Conservation (phyloP, 2,329 filamentous ascomycete genomes). For the Phialophora expanda region DNA sequence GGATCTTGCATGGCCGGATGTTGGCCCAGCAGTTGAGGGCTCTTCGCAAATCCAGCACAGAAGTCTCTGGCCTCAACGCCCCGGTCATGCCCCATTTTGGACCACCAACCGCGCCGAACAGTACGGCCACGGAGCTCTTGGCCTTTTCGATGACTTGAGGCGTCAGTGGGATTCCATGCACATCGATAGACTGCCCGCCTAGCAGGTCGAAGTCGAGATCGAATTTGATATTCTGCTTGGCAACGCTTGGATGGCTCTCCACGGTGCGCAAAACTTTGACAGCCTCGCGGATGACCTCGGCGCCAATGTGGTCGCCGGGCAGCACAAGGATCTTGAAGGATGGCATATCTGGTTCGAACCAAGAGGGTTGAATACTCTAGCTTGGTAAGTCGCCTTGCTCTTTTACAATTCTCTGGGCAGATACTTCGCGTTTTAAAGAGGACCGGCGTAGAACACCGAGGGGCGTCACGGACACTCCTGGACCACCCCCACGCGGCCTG, state of each 20-base stretch:
- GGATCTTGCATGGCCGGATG: constrained; percentile 74
- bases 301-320: constrained; percentile 78
- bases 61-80: constrained; percentile 70
- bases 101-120: constrained; percentile 87
- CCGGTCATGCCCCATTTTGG: constrained; percentile 88
- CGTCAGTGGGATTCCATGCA: constrained; percentile 74
- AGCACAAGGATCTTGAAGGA: constrained; percentile 74
- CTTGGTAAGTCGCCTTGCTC: neutral
- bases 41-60: constrained; percentile 81
- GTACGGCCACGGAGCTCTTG: constrained; percentile 79
- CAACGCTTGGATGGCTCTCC: constrained; percentile 55
- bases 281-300: constrained; percentile 64
- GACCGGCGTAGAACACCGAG: constrained; percentile 11
- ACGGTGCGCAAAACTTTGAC: constrained; percentile 73
- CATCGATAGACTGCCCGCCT: constrained; percentile 85
- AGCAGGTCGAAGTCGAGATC: constrained; percentile 82
- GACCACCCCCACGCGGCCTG: constrained; percentile 13
- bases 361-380: neutral
- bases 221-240: constrained; percentile 67
- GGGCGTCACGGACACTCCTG: constrained; percentile 7
- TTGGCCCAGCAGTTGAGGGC: constrained; percentile 90
- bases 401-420: neutral
- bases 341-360: constrained; percentile 6
- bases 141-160: constrained; percentile 78
- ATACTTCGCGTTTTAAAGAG: constrained; percentile 7